Evolutionary conservation across 192 early-diverging fungal species (phyloP).

Genomic region (Mortierella hygrophila): DNA sequence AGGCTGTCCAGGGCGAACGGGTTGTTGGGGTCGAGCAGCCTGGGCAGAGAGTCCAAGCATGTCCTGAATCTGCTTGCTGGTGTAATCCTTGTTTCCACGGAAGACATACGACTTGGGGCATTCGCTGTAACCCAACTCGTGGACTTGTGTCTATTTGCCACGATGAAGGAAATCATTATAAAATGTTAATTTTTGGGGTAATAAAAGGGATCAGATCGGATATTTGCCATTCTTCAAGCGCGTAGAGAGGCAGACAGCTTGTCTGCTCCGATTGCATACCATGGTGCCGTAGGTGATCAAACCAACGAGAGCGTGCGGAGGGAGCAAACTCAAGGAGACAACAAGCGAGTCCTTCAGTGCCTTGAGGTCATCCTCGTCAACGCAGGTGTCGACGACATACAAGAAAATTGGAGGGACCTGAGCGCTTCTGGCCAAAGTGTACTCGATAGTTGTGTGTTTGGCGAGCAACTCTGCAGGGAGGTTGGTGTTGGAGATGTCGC

Average conservation of each 20-base stretch:
- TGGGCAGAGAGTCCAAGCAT: conserved; percentile 89
- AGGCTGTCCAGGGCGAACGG: conserved; percentile 61
- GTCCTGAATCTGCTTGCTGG: conserved; percentile 94
- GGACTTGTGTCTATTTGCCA: conserved; percentile 83
- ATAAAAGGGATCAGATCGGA: background rate
- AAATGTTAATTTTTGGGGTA: background rate
- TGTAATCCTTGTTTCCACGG: conserved; percentile 97
- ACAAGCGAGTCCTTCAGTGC: conserved; percentile 95
- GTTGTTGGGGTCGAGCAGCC: conserved; percentile 59
- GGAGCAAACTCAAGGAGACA: conserved; percentile 90
- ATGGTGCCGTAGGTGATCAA: conserved; percentile 98
- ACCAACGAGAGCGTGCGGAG: conserved; percentile 91
- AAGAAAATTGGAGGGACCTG: conserved; percentile 97
- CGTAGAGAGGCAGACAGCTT: background rate
- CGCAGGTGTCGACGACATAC: conserved; percentile 98
- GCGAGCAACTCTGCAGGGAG: conserved; percentile 94
- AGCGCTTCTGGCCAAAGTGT: conserved; percentile 88
- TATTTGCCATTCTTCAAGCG: background rate
- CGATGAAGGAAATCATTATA: background rate
- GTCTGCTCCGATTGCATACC: conserved; percentile 63
- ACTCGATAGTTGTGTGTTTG: conserved; percentile 97
- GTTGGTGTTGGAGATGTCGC: conserved; percentile 92
- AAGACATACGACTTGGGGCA: conserved; percentile 99
- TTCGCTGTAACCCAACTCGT: conserved; percentile 95
- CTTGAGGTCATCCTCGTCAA: conserved; percentile 96